These are phyloP conservation scores for Epichloe scottii DNA, from an alignment of 2,329 filamentous ascomycete genomes.

Conservation along the genomic window DNA sequence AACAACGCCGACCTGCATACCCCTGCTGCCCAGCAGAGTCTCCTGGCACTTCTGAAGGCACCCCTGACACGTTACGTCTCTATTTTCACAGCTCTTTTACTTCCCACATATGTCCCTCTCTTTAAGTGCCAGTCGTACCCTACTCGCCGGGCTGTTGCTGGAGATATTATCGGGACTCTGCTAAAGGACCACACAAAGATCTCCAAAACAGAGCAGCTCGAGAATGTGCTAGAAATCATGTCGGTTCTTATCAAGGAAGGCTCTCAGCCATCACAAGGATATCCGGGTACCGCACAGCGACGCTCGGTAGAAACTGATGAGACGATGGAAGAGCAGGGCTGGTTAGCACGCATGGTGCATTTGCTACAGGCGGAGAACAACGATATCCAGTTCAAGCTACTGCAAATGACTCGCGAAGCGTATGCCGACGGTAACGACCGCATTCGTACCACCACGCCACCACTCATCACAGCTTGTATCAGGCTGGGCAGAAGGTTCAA, in stretches of 20 bases:
- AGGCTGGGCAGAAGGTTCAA: constrained; percentile 86
- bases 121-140: constrained; percentile 87
- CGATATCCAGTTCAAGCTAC: constrained; percentile 84
- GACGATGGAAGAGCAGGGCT: constrained; percentile 95
- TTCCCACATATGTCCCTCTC: constrained; percentile 84
- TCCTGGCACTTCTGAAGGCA: constrained; percentile 80
- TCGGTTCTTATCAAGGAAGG: constrained; percentile 92
- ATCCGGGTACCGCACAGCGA: constrained; percentile 68
- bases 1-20: constrained; percentile 96
- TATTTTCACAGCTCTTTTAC: constrained; percentile 86
- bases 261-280: constrained; percentile 69
- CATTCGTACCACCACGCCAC: constrained; percentile 89
- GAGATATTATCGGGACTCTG: constrained; percentile 73
- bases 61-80: constrained; percentile 84
- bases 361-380: constrained; percentile 74
- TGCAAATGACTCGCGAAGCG: constrained; percentile 77
- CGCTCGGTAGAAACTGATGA: constrained; percentile 81
- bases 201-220: constrained; percentile 63
- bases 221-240: constrained; percentile 78
- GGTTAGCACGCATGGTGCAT: constrained; percentile 87
- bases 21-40: constrained; percentile 71
- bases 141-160: constrained; percentile 79
- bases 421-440: constrained; percentile 89
- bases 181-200: constrained; percentile 73
- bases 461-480: constrained; percentile 78